phyloP scores from a whole-genome alignment of 805 yeast species.

The Pichia cabralensis region DNA sequence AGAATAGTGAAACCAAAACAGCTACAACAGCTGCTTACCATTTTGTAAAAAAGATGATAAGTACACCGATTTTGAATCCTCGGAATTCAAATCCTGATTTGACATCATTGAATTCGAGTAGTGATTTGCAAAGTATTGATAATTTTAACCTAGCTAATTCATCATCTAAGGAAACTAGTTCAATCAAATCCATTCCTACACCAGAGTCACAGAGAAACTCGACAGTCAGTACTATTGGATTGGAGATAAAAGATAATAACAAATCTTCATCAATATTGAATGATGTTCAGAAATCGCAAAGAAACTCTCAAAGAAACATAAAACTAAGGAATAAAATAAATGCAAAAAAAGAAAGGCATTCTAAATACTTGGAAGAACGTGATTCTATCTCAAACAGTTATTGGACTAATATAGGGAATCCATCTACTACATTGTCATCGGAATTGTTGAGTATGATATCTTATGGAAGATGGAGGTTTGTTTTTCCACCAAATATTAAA shows the following conservation, averaged over 20 bases:
- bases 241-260: too few relatives aligned
- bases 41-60: slow-evolving; percentile 25
- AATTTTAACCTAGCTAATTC: too few relatives aligned
- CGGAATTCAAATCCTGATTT: slow-evolving; percentile 8
- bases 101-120: too few relatives aligned
- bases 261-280: too few relatives aligned
- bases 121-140: too few relatives aligned
- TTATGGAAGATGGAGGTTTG: slow-evolving; percentile 88
- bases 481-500: slow-evolving; percentile 64
- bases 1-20: slow-evolving; percentile 15
- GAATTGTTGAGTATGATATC: slow-evolving; percentile 46
- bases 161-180: too few relatives aligned
- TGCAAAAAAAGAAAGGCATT: neutral
- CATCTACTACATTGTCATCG: slow-evolving; percentile 55
- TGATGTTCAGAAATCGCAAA: too few relatives aligned
- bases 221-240: too few relatives aligned
- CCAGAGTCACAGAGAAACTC: too few relatives aligned
- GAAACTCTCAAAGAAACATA: too few relatives aligned
- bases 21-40: slow-evolving; percentile 18
- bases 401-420: slow-evolving; percentile 66
- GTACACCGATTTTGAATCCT: slow-evolving; percentile 20
- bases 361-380: slow-evolving; percentile 5
- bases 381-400: slow-evolving; percentile 22
- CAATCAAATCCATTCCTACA: too few relatives aligned
- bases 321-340: too few relatives aligned